phyloP scores from a whole-genome alignment of 164 flowering plant genomes.

The Protea cynaroides region DNA sequence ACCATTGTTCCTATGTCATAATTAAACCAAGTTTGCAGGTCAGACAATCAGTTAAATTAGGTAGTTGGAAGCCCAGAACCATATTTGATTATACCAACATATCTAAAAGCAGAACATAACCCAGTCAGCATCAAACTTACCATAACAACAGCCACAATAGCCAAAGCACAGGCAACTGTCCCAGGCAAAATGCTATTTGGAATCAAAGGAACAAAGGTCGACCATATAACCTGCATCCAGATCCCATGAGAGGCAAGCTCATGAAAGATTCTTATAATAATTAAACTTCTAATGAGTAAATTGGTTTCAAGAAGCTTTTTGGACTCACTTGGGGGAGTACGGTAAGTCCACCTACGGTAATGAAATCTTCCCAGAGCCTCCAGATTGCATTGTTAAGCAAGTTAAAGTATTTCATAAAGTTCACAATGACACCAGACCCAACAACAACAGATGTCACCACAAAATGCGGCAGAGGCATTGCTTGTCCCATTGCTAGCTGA shows the following conservation, averaged over 20 bases:
- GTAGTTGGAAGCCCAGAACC: no score
- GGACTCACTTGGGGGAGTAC: constrained; percentile 76
- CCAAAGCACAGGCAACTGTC: constrained; percentile 11
- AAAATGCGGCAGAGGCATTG: constrained; percentile 77
- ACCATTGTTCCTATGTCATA: background rate
- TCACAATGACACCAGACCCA: constrained; percentile 54
- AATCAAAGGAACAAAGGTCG: constrained; percentile 20
- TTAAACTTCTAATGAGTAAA: no score
- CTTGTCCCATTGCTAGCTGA: constrained; percentile 78
- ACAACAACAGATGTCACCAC: constrained; percentile 57
- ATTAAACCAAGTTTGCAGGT: no score
- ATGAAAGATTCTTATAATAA: no score
- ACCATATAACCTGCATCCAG: constrained; percentile 22
- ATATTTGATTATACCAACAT: background rate
- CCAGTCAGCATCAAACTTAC: constrained; percentile 8
- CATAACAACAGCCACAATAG: constrained; percentile 16
- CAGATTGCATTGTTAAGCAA: constrained; percentile 47
- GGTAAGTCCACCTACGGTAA: constrained; percentile 80
- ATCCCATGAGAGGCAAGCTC: background rate
- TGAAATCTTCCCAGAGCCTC: constrained; percentile 90
- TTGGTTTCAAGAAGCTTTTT: background rate
- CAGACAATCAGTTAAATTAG: no score
- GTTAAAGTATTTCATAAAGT: constrained; percentile 64
- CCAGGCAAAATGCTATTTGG: constrained; percentile 22
- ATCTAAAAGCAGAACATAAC: background rate